phyloP scores from a whole-genome alignment of 2,329 filamentous ascomycete species.

The Aspergillus sp. region DNA sequence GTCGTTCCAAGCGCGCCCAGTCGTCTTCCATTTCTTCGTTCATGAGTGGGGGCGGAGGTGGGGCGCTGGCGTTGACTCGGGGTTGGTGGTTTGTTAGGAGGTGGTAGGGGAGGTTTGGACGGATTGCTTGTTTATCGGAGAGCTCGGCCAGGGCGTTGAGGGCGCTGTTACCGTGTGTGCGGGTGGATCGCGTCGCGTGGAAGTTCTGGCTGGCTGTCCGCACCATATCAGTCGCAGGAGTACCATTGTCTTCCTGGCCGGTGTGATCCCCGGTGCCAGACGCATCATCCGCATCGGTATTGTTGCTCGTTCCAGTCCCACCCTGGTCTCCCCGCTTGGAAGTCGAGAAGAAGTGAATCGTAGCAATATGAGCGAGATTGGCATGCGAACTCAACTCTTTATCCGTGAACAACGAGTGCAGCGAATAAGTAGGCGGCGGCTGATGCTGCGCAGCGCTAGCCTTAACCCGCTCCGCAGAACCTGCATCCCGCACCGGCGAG shows the following conservation, averaged over 20 bases:
- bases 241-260: slow-evolving; percentile 36
- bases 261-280: slow-evolving; percentile 29
- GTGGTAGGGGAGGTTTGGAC: slow-evolving; percentile 41
- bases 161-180: slow-evolving; percentile 46
- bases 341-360: slow-evolving; percentile 53
- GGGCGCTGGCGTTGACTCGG: slow-evolving; percentile 38
- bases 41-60: slow-evolving; percentile 37
- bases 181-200: slow-evolving; percentile 49
- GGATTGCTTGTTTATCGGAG: slow-evolving; percentile 43
- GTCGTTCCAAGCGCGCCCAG: slow-evolving; percentile 34
- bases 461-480: slow-evolving; percentile 48
- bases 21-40: slow-evolving; percentile 44
- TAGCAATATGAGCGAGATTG: slow-evolving; percentile 54
- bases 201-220: slow-evolving; percentile 53
- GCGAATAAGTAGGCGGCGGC: slow-evolving; percentile 53
- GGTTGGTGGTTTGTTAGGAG: slow-evolving; percentile 41
- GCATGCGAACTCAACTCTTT: slow-evolving; percentile 59
- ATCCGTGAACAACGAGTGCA: slow-evolving; percentile 60
- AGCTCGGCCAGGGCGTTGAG: slow-evolving; percentile 52
- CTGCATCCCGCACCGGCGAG: slow-evolving; percentile 49
- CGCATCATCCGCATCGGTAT: slow-evolving; percentile 35
- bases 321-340: slow-evolving; percentile 42
- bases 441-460: slow-evolving; percentile 50
- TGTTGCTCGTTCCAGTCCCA: slow-evolving; percentile 31
- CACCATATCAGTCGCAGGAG: slow-evolving; percentile 51